Percentiles rank a stretch among this genome's conserved stretches.
phyloP scores from a whole-genome alignment of 1,284 basidiomycete species.

The Anthracocystis walkeri region DNA sequence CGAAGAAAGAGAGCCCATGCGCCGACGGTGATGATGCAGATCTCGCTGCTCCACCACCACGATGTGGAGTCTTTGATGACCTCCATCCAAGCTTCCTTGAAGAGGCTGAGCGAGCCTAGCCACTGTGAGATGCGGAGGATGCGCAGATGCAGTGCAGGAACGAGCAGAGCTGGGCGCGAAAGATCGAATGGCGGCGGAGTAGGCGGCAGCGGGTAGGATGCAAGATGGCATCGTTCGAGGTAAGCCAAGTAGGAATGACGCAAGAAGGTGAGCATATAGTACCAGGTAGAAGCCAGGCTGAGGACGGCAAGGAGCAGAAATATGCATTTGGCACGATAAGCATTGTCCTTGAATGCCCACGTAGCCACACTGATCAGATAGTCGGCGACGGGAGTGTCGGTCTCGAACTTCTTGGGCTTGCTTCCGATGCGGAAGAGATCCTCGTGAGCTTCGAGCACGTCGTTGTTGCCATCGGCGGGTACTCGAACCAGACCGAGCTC shows the following conservation, averaged over 20 bases:
- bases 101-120: conserved; percentile 76
- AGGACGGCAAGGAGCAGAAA: conserved; percentile 28
- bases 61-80: conserved; percentile 73
- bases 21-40: conserved; percentile 78
- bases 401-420: not conserved
- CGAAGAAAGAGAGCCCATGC: conserved; percentile 76
- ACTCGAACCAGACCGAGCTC: conserved; percentile 12
- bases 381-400: conserved; percentile 32
- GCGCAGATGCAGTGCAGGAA: conserved; percentile 69
- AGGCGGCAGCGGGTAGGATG: conserved; percentile 31
- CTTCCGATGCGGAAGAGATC: conserved; percentile 9
- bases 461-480: not conserved
- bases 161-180: conserved; percentile 18
- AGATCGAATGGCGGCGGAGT: conserved; percentile 17
- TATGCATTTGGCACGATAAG: conserved; percentile 26
- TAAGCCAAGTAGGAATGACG: conserved; percentile 55
- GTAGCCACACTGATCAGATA: conserved; percentile 26
- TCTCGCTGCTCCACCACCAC: conserved; percentile 82
- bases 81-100: conserved; percentile 76
- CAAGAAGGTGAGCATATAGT: conserved; percentile 66
- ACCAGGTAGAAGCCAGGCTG: conserved; percentile 50
- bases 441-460: conserved; percentile 12
- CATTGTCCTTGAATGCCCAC: conserved; percentile 36
- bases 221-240: conserved; percentile 40
- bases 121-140: conserved; percentile 72